Conservation (phyloP, 495 filamentous ascomycete species). For the Zalerion maritima region DNA sequence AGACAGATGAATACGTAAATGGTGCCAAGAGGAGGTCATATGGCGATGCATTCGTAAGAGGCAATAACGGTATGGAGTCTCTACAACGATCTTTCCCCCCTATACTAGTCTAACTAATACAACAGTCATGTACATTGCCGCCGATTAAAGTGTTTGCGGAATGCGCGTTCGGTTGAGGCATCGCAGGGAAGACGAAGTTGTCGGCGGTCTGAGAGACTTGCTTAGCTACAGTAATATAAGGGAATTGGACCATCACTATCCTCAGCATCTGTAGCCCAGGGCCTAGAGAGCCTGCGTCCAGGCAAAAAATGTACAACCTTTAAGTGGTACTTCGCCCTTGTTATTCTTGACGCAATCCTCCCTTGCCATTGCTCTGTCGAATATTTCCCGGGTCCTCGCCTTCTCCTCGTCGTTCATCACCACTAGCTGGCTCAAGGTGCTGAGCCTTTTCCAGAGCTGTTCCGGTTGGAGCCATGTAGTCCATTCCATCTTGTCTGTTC, state of each 20-base stretch:
- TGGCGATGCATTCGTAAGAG: slow-evolving; percentile 90
- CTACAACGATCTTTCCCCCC: slow-evolving; percentile 3
- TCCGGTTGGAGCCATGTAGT: slow-evolving; percentile 36
- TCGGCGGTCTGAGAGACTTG: too few species aligned
- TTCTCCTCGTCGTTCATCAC: slow-evolving; percentile 33
- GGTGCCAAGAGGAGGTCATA: slow-evolving; percentile 67
- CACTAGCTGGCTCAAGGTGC: slow-evolving; percentile 46
- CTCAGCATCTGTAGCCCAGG: slow-evolving; percentile 1
- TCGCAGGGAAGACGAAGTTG: background rate
- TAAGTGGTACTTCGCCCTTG: slow-evolving; percentile 38
- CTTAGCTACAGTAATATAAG: too few species aligned
- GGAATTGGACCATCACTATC: slow-evolving; percentile 1
- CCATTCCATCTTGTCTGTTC: slow-evolving; percentile 17
- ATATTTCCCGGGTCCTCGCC: slow-evolving; percentile 26
- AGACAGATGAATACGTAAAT: slow-evolving; percentile 80
- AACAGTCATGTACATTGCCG: slow-evolving; percentile 63
- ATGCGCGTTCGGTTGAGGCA: too few species aligned
- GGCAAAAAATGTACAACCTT: slow-evolving; percentile 35
- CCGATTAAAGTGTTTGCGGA: slow-evolving; percentile 42
- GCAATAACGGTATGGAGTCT: slow-evolving; percentile 68
- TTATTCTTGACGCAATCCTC: slow-evolving; percentile 32
- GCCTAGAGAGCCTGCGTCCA: slow-evolving; percentile 34
- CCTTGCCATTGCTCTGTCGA: slow-evolving; percentile 27
- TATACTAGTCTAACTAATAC: too few species aligned
- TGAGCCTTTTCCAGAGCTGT: slow-evolving; percentile 40